Evolutionary conservation across 768 basidiomycete genomes (phyloP), one percentile per base, ranked within the genome.

Genomic region (Mrakia blollopis): DNA sequence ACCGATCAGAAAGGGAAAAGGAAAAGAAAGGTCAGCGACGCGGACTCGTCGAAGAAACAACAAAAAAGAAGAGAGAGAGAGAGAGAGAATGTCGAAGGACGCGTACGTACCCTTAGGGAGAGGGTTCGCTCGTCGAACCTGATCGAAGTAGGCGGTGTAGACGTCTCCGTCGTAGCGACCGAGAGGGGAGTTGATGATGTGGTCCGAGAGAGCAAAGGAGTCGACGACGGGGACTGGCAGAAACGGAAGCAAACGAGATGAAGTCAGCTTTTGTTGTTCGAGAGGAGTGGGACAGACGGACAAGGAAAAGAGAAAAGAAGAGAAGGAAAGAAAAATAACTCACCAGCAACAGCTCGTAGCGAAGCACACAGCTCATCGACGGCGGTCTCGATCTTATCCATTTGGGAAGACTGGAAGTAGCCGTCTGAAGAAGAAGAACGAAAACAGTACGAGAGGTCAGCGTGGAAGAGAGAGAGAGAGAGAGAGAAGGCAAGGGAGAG

Each of bases 81-180:
- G 67, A 41, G 21, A 5, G 35, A 35, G 65, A 68, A 11, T 5
- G 35, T 6, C 5, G 23, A 6, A 35, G 6, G 21, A 39, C 44
- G n/a, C 14, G 8, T 21, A 69, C 77, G 39, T 14, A 78, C 77
- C 83, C 71, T 83, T 82, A n/a, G 82, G 82, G 72, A 82, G 79
- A 28, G 85, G 85, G 80, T 86, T 86, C 61, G 83, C 79, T 21
- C 83, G 83, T 76, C 83, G 83, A 50, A 86, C 83, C 73, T 84
- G 85, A 76, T 85, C 81, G 78, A 85, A 85, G 81, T 86, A 86
- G 39, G 82, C 82, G 57, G 84, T 82, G 83, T 86, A 86, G 52
- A 86, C 81, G 69, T 85, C 81, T 28, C 85, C 85, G 78, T 85
- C 84, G 80, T 83, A 84, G 52, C 82, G 80, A 23, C 85, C 85